Evolutionary conservation across 352 stramenopile genomes (phyloP).

Genomic region (Globisporangium acanthophoron): DNA sequence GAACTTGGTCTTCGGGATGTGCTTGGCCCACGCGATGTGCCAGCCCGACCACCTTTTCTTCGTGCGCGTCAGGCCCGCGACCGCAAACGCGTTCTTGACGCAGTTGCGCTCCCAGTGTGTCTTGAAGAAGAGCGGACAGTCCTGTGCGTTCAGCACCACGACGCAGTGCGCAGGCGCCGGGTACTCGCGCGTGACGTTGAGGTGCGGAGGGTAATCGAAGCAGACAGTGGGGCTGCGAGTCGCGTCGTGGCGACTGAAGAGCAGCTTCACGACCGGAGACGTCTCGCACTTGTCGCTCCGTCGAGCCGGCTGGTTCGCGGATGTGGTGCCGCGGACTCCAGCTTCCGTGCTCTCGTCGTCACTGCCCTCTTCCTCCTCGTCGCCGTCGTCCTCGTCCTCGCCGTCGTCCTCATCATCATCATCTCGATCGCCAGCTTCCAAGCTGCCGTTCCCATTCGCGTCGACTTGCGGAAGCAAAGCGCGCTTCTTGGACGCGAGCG

Average conservation of each 20-base stretch:
- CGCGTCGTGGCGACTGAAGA: conserved; percentile 46
- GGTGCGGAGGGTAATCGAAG: conserved; percentile 84
- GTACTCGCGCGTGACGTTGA: conserved; percentile 47
- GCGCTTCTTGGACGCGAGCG: neutral
- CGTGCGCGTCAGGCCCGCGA: conserved; percentile 62
- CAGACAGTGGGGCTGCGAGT: conserved; percentile 68
- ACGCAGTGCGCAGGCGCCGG: conserved; percentile 10
- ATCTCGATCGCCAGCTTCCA: conserved; percentile 18
- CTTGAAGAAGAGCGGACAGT: conserved; percentile 62
- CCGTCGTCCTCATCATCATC: conserved; percentile 28
- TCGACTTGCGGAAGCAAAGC: neutral
- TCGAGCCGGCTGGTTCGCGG: neutral
- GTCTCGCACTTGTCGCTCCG: conserved; percentile 29
- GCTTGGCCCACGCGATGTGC: conserved; percentile 68
- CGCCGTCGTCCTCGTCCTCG: conserved; percentile 47
- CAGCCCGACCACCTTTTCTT: conserved; percentile 52
- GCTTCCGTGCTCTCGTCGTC: conserved; percentile 15
- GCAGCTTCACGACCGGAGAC: conserved; percentile 35
- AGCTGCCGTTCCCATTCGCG: conserved; percentile 11
- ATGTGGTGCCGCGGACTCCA: neutral
- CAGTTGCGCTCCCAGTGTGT: conserved; percentile 91
- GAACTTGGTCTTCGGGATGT: conserved; percentile 59
- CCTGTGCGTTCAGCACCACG: conserved; percentile 31
- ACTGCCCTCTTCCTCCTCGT: conserved; percentile 27
- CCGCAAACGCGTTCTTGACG: conserved; percentile 88